A percentile compares a stretch with the other conserved stretches of the same genome.
Evolutionary conservation across 345 rosid genomes (phyloP).

Genomic region (Bruguiera sexangula): DNA sequence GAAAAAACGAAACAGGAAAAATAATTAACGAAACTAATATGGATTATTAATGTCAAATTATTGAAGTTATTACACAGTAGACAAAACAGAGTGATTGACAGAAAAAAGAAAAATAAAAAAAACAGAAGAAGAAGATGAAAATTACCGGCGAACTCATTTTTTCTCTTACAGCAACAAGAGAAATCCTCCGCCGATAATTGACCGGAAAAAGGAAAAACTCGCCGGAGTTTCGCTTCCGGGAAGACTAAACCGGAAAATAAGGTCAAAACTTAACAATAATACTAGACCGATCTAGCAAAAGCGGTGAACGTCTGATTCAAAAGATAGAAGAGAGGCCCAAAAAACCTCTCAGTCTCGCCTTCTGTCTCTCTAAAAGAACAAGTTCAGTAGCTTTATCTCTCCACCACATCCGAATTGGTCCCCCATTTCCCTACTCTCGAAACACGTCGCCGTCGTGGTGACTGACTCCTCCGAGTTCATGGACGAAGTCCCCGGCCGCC

Average conservation of each 20-base stretch:
- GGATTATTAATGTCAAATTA: slow-evolving; percentile 22
- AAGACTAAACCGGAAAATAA: slow-evolving; percentile 1
- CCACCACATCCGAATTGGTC: slow-evolving; percentile 32
- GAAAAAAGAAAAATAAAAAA: background rate
- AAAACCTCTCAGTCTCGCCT: slow-evolving; percentile 11
- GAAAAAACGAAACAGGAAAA: background rate
- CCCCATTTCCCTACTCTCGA: slow-evolving; percentile 39
- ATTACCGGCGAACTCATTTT: slow-evolving; percentile 52
- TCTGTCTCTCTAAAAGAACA: slow-evolving; percentile 40
- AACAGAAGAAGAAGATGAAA: background rate
- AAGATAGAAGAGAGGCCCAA: slow-evolving; percentile 1
- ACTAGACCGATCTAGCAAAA: slow-evolving; percentile 11
- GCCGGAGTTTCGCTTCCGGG: slow-evolving; percentile 43
- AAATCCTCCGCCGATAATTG: slow-evolving; percentile 52
- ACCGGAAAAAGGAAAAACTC: slow-evolving; percentile 26
- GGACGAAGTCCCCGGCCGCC: slow-evolving; percentile 63
- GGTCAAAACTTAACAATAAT: background rate
- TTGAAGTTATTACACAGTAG: slow-evolving; percentile 6
- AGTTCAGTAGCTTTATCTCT: slow-evolving; percentile 48
- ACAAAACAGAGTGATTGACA: background rate
- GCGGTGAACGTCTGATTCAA: slow-evolving; percentile 25
- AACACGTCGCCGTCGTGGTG: slow-evolving; percentile 52
- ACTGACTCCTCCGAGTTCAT: slow-evolving; percentile 88
- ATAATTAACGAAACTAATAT: slow-evolving; percentile 9
- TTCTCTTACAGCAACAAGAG: slow-evolving; percentile 39